Conservation (phyloP, 139 green algal genomes). For the Picochlorum costavermella region DNA sequence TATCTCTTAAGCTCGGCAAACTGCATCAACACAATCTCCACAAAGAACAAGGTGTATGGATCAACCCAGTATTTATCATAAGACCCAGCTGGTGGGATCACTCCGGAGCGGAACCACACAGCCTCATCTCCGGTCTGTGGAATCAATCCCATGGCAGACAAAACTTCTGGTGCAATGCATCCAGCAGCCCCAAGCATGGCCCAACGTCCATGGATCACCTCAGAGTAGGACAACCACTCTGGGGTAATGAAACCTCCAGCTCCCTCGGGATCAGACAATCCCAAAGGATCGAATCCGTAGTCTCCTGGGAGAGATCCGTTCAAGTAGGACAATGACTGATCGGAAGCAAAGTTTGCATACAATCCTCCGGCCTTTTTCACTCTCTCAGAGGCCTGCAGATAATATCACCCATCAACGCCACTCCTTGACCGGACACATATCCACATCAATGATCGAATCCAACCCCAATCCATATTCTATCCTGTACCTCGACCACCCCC, state of each 20-base stretch:
- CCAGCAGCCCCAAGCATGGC: conserved; percentile 96
- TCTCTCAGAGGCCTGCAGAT: conserved; percentile 49
- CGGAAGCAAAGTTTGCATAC: conserved; percentile 50
- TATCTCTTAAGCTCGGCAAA: conserved; percentile 89
- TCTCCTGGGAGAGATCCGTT: conserved; percentile 79
- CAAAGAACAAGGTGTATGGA: conserved; percentile 89
- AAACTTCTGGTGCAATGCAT: conserved; percentile 87
- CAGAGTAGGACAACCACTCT: conserved; percentile 76
- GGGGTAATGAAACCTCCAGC: conserved; percentile 87
- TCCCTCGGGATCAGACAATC: conserved; percentile 84
- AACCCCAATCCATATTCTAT: conserved; percentile 1
- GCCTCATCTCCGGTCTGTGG: conserved; percentile 53
- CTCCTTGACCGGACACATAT: background rate
- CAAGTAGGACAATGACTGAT: conserved; percentile 85
- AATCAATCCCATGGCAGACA: conserved; percentile 70
- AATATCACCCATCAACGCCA: background rate
- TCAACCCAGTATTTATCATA: conserved; percentile 82
- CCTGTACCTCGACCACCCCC: too few species aligned
- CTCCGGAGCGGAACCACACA: conserved; percentile 80
- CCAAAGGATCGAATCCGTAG: conserved; percentile 85
- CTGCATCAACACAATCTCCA: conserved; percentile 87
- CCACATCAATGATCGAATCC: too few species aligned
- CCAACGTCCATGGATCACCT: conserved; percentile 79
- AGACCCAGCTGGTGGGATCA: conserved; percentile 74
- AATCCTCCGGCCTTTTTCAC: conserved; percentile 49